phyloP scores from a whole-genome alignment of 176 grass and related monocot genomes.

The Aechmea fasciata region DNA sequence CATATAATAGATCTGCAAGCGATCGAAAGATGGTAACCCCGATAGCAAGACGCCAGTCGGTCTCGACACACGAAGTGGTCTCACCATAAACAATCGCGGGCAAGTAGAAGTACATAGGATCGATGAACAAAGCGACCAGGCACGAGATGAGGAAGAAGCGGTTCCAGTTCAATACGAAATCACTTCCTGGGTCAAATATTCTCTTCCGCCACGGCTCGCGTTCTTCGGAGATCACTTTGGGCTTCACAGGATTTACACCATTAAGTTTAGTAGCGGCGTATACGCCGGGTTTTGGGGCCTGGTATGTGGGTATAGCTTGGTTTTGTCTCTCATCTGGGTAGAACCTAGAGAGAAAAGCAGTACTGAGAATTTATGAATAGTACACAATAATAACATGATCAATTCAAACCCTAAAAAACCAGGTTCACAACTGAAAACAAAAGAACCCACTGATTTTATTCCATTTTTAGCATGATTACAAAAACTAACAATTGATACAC shows the following conservation, averaged over 20 bases:
- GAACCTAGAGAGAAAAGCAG: constrained; percentile 35
- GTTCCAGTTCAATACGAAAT: constrained; percentile 78
- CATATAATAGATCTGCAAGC: constrained; percentile 63
- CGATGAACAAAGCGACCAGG: constrained; percentile 71
- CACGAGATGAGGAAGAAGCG: constrained; percentile 63
- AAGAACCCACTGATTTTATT: too few relatives aligned
- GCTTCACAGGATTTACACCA: constrained; percentile 31
- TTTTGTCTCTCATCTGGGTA: constrained; percentile 53
- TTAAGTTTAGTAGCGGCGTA: constrained; percentile 19
- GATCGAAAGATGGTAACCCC: constrained; percentile 60
- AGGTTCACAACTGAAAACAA: too few relatives aligned
- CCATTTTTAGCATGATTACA: too few relatives aligned
- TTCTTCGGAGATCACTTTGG: constrained; percentile 40
- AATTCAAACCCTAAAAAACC: not conserved
- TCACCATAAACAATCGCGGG: constrained; percentile 32
- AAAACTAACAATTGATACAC: too few relatives aligned
- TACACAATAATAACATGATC: not conserved
- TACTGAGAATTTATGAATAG: not conserved
- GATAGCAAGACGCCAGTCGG: constrained; percentile 42
- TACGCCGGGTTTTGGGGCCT: constrained; percentile 18
- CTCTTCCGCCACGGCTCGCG: constrained; percentile 37
- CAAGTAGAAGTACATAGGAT: constrained; percentile 91
- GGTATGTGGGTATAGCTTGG: constrained; percentile 42
- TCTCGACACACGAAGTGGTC: constrained; percentile 35
- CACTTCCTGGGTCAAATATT: constrained; percentile 70